Percentiles rank a stretch among this genome's conserved stretches.
Evolutionary conservation across 2,329 filamentous ascomycete species (phyloP).

Genomic region (Colletotrichum musicola): DNA sequence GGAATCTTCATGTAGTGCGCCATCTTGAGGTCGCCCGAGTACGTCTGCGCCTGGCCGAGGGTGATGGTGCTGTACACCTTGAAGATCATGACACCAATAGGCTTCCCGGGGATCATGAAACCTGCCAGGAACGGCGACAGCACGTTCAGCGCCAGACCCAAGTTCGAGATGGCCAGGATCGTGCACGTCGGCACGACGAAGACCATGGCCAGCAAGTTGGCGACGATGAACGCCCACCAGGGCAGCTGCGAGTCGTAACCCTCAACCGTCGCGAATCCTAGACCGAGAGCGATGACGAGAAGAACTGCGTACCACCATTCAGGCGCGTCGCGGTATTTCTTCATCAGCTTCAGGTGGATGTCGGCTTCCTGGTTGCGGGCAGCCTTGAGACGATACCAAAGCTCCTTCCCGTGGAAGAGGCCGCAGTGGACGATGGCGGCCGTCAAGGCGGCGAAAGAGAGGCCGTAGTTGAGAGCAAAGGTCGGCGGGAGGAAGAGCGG

Average conservation of each 20-base stretch:
- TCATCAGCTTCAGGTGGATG: slow-evolving; percentile 68
- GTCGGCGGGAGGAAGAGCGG: slow-evolving; percentile 59
- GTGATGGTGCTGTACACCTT: slow-evolving; percentile 49
- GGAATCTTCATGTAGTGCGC: slow-evolving; percentile 67
- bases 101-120: slow-evolving; percentile 63
- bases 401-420: slow-evolving; percentile 66
- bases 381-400: slow-evolving; percentile 49
- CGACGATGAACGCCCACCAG: slow-evolving; percentile 43
- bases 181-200: slow-evolving; percentile 61
- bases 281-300: slow-evolving; percentile 61
- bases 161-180: slow-evolving; percentile 32
- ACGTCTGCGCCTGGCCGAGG: slow-evolving; percentile 44
- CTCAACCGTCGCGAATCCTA: slow-evolving; percentile 65
- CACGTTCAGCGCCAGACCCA: slow-evolving; percentile 54
- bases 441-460: slow-evolving; percentile 64
- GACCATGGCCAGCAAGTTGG: slow-evolving; percentile 49
- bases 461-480: slow-evolving; percentile 55
- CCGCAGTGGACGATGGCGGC: slow-evolving; percentile 64
- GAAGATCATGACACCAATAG: slow-evolving; percentile 53
- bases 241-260: slow-evolving; percentile 69
- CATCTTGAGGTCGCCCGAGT: slow-evolving; percentile 62
- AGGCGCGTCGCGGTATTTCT: slow-evolving; percentile 69
- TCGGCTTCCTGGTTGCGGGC: slow-evolving; percentile 63
- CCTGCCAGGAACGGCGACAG: slow-evolving; percentile 59
- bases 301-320: slow-evolving; percentile 68